Conservation (phyloP, 176 grass and related monocot species). For the Aegilops tauschii region DNA sequence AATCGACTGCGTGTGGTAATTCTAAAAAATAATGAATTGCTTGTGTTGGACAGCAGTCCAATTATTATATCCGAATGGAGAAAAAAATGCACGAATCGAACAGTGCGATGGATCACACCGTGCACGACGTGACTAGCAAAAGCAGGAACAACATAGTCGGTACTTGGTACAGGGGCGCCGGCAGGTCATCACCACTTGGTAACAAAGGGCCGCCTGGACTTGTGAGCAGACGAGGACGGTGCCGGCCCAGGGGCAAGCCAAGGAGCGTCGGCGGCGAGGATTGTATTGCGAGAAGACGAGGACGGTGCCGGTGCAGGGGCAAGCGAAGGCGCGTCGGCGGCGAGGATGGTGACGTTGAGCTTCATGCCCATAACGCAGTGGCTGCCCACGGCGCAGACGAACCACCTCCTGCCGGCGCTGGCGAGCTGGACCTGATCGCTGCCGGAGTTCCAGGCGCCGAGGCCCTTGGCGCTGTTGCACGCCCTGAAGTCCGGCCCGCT, state of each 20-base stretch:
- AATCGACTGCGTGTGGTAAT: no score
- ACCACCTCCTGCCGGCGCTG: constrained; percentile 20
- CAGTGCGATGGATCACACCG: not conserved
- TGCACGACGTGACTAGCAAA: not conserved
- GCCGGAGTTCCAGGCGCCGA: not conserved
- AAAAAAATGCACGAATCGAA: not conserved
- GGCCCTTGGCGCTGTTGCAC: not conserved
- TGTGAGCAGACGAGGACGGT: not conserved
- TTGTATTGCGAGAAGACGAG: not conserved
- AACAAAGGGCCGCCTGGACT: not conserved
- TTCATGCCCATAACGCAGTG: constrained; percentile 28
- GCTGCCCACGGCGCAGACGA: constrained; percentile 3
- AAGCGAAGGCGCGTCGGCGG: not conserved
- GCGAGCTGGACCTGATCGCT: not conserved
- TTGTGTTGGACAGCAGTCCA: not conserved
- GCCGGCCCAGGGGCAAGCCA: no score
- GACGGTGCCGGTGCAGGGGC: not conserved
- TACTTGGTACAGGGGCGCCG: not conserved
- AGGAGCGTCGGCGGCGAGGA: no score
- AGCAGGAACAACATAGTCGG: not conserved
- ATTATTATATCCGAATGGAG: not conserved
- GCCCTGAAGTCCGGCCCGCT: constrained; percentile 7
- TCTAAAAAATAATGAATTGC: no score
- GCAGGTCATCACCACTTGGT: not conserved
- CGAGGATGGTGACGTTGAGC: constrained; percentile 20